A percentile compares a stretch with the other conserved stretches of the same genome.
These are phyloP conservation scores for Arthrinium phaeospermum DNA, from an alignment of 2,329 filamentous ascomycete species.

Conservation along the genomic window DNA sequence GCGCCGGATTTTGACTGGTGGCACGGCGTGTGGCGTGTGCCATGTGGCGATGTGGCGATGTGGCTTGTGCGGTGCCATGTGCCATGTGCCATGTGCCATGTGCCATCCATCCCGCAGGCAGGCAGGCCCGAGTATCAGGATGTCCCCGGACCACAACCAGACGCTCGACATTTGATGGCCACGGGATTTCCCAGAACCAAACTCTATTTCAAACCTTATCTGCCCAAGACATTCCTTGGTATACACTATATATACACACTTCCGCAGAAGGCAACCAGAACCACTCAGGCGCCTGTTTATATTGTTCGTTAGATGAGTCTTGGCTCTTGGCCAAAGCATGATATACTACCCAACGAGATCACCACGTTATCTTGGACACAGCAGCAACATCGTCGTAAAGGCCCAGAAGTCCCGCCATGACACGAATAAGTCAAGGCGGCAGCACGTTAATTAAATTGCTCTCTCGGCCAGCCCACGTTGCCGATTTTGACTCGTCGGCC, in stretches of 20 bases:
- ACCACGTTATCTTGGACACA: neutral
- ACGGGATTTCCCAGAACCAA: neutral
- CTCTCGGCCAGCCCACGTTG: neutral
- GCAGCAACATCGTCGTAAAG: neutral
- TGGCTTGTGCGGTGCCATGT: neutral
- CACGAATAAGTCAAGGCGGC: neutral
- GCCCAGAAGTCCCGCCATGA: neutral
- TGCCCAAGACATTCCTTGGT: neutral
- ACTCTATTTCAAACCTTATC: neutral
- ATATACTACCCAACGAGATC: neutral
- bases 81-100: neutral
- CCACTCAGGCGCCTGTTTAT: neutral
- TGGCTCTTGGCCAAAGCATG: slow-evolving; percentile 9
- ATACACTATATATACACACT: neutral
- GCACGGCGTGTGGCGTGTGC: neutral
- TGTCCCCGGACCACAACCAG: neutral
- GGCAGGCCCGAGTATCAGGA: neutral
- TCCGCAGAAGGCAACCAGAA: neutral
- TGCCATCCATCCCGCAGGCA: neutral
- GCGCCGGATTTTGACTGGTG: neutral
- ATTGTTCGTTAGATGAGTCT: neutral
- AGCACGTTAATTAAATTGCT: neutral
- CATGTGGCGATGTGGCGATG: too few relatives aligned
- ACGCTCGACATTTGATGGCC: neutral
- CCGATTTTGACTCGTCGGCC: neutral